These are phyloP conservation scores for Linnemannia exigua DNA, from an alignment of 192 early-diverging fungal species.

Conservation along the genomic window DNA sequence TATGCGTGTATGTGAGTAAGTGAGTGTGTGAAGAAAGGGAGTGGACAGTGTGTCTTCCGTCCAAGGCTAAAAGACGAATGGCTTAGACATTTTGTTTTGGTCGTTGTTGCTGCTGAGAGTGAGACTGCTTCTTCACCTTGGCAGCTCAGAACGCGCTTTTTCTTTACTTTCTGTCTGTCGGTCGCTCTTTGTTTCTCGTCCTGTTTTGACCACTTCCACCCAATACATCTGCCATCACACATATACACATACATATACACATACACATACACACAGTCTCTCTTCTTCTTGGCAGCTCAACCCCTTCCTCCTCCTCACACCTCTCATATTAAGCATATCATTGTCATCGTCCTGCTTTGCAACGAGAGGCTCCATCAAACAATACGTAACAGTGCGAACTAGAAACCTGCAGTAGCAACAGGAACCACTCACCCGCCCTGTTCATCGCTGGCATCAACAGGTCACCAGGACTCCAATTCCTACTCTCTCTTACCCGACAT, in stretches of 20 bases:
- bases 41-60: neutral
- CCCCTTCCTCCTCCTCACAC: neutral
- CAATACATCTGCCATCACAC: no score
- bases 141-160: neutral
- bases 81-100: slow-evolving; percentile 7
- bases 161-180: neutral
- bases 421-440: neutral
- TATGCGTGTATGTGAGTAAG: slow-evolving; percentile 13
- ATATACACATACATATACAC: no score
- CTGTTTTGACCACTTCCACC: no score
- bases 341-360: slow-evolving; percentile 1
- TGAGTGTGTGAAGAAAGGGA: slow-evolving; percentile 2
- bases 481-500: neutral
- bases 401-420: neutral
- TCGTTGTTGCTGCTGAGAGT: neutral
- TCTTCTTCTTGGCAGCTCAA: no score
- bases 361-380: neutral
- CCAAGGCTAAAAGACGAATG: neutral
- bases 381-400: neutral
- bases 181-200: neutral
- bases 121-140: neutral
- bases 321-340: neutral
- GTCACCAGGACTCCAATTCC: neutral
- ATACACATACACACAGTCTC: neutral
- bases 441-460: neutral